Conservation (phyloP, 1,284 basidiomycete genomes). For the Cystobasidium pallidum region DNA sequence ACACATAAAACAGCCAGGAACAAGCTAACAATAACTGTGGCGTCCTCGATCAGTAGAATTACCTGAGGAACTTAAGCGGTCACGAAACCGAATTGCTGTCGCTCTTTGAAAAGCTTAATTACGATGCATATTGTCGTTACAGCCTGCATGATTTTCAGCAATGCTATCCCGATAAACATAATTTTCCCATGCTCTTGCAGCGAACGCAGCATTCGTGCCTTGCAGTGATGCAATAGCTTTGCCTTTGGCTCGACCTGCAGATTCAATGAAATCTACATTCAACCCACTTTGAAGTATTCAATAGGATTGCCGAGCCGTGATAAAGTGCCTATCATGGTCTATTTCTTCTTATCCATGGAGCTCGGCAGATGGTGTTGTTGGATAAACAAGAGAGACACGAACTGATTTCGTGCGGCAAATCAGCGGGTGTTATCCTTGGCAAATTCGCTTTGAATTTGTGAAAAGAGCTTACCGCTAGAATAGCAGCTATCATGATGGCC, state of each 20-base stretch:
- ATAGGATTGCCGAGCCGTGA: no score
- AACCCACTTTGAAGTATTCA: no score
- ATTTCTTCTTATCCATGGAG: constrained; percentile 43
- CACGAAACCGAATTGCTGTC: background rate
- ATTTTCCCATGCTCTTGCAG: no score
- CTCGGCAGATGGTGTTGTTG: constrained; percentile 56
- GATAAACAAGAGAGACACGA: constrained; percentile 55
- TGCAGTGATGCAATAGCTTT: no score
- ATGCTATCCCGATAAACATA: no score
- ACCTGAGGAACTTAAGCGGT: background rate
- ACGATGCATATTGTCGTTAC: constrained; percentile 2
- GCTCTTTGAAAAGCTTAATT: background rate
- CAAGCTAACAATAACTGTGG: background rate
- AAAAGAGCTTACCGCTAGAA: constrained; percentile 48
- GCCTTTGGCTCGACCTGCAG: no score
- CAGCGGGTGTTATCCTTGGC: background rate
- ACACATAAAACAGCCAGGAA: background rate
- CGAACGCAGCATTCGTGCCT: no score
- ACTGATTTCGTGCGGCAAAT: constrained; percentile 33
- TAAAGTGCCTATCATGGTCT: background rate
- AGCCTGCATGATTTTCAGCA: no score
- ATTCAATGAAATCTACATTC: no score
- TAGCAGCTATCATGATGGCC: constrained; percentile 53
- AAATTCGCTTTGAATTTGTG: no score
- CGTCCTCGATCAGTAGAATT: background rate